Conservation (phyloP, 148 eudicot genomes). For the Persicaria tinctoria region DNA sequence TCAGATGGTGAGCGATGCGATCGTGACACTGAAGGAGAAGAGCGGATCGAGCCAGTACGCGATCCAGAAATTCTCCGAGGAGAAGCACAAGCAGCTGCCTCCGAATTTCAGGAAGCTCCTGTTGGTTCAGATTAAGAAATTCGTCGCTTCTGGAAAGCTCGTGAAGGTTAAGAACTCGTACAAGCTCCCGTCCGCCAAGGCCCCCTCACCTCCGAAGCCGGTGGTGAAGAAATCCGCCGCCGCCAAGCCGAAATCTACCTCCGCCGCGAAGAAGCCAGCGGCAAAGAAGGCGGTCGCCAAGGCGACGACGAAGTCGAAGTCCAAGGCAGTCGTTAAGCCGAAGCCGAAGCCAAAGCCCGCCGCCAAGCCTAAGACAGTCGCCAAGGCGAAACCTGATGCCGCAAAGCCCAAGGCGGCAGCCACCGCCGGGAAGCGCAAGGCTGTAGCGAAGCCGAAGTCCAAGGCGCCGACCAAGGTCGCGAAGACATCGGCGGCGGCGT, state of each 20-base stretch:
- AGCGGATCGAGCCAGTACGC: conserved; percentile 16
- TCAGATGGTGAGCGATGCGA: conserved; percentile 36
- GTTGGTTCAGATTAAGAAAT: conserved; percentile 10
- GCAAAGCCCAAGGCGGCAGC: conserved; percentile 2
- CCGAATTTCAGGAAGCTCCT: conserved; percentile 11
- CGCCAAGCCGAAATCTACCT: not conserved
- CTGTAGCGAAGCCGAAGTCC: conserved; percentile 11
- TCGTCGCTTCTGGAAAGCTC: conserved; percentile 6
- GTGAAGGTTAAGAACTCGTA: conserved; percentile 7
- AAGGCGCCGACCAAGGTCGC: conserved; percentile 6
- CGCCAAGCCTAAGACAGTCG: conserved; percentile 4
- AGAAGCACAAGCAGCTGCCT: conserved; percentile 9
- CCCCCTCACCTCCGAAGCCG: not conserved
- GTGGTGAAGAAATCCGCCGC: not conserved
- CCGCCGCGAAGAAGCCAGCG: not conserved
- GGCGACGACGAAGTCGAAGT: conserved; percentile 6
- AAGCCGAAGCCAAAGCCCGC: conserved; percentile 9
- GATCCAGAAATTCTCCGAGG: conserved; percentile 13
- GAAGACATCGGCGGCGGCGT: conserved; percentile 1
- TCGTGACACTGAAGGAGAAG: conserved; percentile 16
- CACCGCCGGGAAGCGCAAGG: conserved; percentile 2
- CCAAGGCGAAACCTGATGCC: not conserved
- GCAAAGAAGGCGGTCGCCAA: not conserved
- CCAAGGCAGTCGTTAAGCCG: conserved; percentile 3
- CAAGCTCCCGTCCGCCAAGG: conserved; percentile 8